phyloP scores from a whole-genome alignment of 202 grass and related monocot species.

The Elaeis oleifera region DNA sequence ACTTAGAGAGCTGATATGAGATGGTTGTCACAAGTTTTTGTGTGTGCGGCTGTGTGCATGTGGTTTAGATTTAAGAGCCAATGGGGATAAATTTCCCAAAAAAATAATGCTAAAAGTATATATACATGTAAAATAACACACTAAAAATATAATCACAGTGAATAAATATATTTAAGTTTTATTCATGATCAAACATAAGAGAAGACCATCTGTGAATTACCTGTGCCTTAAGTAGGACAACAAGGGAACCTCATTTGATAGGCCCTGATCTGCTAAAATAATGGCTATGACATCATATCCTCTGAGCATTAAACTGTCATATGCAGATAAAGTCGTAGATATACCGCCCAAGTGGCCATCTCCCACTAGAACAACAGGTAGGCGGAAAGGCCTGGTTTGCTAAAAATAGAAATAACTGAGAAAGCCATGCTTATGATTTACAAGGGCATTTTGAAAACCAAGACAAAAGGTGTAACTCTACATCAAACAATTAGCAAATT shows the following conservation, averaged over 20 bases:
- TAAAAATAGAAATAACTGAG: background rate
- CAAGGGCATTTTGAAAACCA: too few species aligned
- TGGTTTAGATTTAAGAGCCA: too few species aligned
- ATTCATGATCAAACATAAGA: conserved; percentile 1
- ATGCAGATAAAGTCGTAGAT: conserved; percentile 83
- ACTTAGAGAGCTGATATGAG: too few species aligned
- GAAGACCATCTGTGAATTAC: conserved; percentile 17
- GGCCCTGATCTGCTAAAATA: conserved; percentile 67
- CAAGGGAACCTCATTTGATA: conserved; percentile 65
- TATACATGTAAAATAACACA: too few species aligned
- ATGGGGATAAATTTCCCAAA: background rate
- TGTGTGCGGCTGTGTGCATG: too few species aligned
- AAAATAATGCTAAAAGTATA: background rate
- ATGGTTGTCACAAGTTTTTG: too few species aligned
- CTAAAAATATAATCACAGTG: too few species aligned
- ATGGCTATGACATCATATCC: conserved; percentile 82
- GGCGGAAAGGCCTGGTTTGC: conserved; percentile 59
- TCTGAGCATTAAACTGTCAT: conserved; percentile 71
- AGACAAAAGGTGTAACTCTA: too few species aligned
- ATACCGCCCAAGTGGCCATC: conserved; percentile 85
- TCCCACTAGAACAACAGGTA: conserved; percentile 85
- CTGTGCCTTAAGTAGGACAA: conserved; percentile 68
- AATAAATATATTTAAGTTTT: background rate
- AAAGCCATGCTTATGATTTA: background rate
- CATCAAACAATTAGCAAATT: too few species aligned